phyloP scores from a whole-genome alignment of 2,329 filamentous ascomycete species.

The Kalmusia sp. region DNA sequence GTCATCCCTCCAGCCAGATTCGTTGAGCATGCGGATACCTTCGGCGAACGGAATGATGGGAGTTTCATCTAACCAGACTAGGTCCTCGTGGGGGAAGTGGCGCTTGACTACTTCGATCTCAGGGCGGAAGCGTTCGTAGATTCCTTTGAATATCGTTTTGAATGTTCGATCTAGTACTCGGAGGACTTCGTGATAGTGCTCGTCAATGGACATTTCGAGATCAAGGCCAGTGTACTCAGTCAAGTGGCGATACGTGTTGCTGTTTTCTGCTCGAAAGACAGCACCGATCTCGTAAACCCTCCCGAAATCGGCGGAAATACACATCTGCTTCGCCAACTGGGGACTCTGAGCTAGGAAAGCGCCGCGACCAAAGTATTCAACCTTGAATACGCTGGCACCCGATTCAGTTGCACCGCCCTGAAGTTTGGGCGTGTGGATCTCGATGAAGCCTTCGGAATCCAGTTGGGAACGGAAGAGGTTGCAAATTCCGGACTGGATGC shows the following conservation, averaged over 20 bases:
- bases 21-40: constrained; percentile 80
- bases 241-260: constrained; percentile 91
- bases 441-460: constrained; percentile 79
- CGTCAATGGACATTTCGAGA: constrained; percentile 88
- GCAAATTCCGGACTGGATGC: constrained; percentile 80
- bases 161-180: constrained; percentile 79
- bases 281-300: constrained; percentile 89
- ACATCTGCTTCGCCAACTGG: constrained; percentile 92
- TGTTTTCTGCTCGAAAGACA: constrained; percentile 94
- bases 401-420: constrained; percentile 91
- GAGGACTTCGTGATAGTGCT: constrained; percentile 89
- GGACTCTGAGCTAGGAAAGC: constrained; percentile 92
- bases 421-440: constrained; percentile 93
- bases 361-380: constrained; percentile 87
- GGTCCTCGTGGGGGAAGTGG: constrained; percentile 84
- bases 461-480: constrained; percentile 80
- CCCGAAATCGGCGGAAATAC: constrained; percentile 86
- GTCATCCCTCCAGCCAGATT: constrained; percentile 78
- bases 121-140: constrained; percentile 71
- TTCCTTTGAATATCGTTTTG: constrained; percentile 76
- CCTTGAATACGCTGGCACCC: constrained; percentile 87
- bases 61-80: constrained; percentile 87
- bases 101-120: constrained; percentile 83
- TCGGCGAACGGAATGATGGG: constrained; percentile 81
- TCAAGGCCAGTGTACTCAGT: constrained; percentile 95